A percentile compares a stretch with the other conserved stretches of the same genome.
Evolutionary conservation across 805 yeast species (phyloP).

Genomic region (Pichia manshurica): DNA sequence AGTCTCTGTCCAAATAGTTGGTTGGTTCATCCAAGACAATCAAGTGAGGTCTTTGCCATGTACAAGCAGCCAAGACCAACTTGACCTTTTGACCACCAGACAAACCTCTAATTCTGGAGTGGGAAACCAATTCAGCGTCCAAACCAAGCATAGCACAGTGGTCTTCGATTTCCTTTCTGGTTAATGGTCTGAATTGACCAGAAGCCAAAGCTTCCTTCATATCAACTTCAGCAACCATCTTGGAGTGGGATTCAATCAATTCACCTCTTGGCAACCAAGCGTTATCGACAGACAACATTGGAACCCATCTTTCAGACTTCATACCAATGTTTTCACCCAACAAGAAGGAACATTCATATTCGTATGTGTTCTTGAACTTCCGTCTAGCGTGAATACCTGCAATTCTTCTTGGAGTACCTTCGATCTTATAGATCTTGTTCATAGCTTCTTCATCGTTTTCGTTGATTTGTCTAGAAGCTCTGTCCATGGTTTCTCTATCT

Average conservation of each 20-base stretch:
- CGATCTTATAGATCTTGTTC: conserved; percentile 99
- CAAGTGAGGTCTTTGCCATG: conserved; percentile 99
- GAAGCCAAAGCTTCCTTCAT: conserved; percentile 99
- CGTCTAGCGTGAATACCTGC: conserved; percentile 92
- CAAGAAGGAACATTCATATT: conserved; percentile 96
- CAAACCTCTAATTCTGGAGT: conserved; percentile 99
- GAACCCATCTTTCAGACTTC: conserved; percentile 99
- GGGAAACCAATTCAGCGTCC: conserved; percentile 98
- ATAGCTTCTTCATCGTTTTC: conserved; percentile 96
- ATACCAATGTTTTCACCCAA: conserved; percentile 98
- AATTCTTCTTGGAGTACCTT: conserved; percentile 98
- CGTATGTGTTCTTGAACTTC: conserved; percentile 99
- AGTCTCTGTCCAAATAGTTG: conserved; percentile 98
- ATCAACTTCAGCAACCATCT: conserved; percentile 99
- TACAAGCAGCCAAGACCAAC: conserved; percentile 99
- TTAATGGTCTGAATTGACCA: conserved; percentile 99
- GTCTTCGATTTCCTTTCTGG: conserved; percentile 99
- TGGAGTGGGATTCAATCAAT: conserved; percentile 92
- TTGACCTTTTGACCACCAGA: conserved; percentile 99
- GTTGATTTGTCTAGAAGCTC: conserved; percentile 97
- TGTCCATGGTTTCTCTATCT: conserved; percentile 99
- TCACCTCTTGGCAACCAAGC: conserved; percentile 99
- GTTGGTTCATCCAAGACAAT: conserved; percentile 99
- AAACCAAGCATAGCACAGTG: conserved; percentile 98
- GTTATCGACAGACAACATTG: conserved; percentile 99